Evolutionary conservation across 306 rosid genomes (phyloP).

Genomic region (Erythrophleum fordii): DNA sequence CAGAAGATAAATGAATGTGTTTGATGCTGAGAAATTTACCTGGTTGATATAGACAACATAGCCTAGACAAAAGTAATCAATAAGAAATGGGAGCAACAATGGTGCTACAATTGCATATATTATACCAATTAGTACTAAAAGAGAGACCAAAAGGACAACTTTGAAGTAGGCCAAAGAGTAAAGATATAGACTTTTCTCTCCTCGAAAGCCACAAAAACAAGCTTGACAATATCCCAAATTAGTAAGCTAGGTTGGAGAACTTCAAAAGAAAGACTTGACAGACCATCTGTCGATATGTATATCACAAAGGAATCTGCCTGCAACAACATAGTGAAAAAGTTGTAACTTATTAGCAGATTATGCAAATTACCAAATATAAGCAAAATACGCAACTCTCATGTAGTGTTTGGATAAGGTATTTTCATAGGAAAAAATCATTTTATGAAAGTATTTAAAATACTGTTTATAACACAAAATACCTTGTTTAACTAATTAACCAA

Average conservation of each 20-base stretch:
- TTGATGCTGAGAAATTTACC: conserved; percentile 37
- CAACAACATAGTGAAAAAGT: conserved; percentile 29
- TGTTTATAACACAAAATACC: too few species aligned
- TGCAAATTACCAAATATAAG: conserved; percentile 6
- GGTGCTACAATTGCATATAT: conserved; percentile 91
- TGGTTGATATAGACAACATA: conserved; percentile 73
- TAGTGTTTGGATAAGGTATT: not conserved
- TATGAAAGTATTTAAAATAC: not conserved
- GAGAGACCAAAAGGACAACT: conserved; percentile 70
- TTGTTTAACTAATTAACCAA: too few species aligned
- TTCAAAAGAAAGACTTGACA: conserved; percentile 91
- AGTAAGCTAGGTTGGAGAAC: conserved; percentile 85
- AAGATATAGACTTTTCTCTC: conserved; percentile 65
- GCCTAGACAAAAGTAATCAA: conserved; percentile 89
- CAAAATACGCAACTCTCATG: too few species aligned
- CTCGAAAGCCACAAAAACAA: conserved; percentile 42
- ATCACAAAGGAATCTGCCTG: conserved; percentile 97
- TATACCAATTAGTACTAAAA: conserved; percentile 77
- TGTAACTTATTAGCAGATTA: conserved; percentile 3
- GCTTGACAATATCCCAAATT: conserved; percentile 63
- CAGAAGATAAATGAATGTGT: not conserved
- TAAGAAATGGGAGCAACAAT: conserved; percentile 78
- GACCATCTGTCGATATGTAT: conserved; percentile 82
- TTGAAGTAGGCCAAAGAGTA: conserved; percentile 76
- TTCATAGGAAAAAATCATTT: not conserved